Evolutionary conservation across 805 yeast species (phyloP), one percentile per base, ranked within the genome.

Genomic region (Kregervanrija delftensis): DNA sequence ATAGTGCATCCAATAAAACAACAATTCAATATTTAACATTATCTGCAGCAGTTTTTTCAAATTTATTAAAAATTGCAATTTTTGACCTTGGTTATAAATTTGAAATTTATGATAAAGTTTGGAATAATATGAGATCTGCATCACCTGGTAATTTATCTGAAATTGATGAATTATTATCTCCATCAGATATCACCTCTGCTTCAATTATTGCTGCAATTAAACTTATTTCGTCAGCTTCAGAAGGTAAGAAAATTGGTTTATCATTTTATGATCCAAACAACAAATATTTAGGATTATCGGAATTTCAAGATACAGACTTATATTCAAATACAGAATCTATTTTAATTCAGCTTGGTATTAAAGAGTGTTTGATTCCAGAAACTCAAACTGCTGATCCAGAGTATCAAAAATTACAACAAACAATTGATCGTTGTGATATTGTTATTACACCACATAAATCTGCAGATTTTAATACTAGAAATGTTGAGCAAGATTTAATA

Each of bases 61-160:
- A 77, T 46, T 61, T 91, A 37, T 64, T 90, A 46, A 77, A 76
- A 44, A 74, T 73, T 47, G 81, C 86, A 43, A 71, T 93, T 16
- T 69, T 89, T 38, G 86, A 82, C 35, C 71, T 75, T 40, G 87
- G 89, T 13, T 74, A 73, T 56, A 88, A 88, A 60, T 76, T 93
- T 13, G 96, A 90, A 58, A 75, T 93, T 13, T 91, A 85, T 60
- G 81, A 80, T 52, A 78, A 73, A 58, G 66, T 63, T 49, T 91
- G 96, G 76, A 70, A 63, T 41, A 66, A 75, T 43, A 53, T 67
- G 50, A 74, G 69, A 46, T 65, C 72, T 37, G 96, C 96, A 0
- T 83, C 96, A 1, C 97, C 98, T 0, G 99, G 99, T 5, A 90
- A 93, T 62, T 66, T 90, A 41, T 86, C 82, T 47, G 80, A 72